Conservation (phyloP, 345 rosid species). For the Citrus cavaleriei region DNA sequence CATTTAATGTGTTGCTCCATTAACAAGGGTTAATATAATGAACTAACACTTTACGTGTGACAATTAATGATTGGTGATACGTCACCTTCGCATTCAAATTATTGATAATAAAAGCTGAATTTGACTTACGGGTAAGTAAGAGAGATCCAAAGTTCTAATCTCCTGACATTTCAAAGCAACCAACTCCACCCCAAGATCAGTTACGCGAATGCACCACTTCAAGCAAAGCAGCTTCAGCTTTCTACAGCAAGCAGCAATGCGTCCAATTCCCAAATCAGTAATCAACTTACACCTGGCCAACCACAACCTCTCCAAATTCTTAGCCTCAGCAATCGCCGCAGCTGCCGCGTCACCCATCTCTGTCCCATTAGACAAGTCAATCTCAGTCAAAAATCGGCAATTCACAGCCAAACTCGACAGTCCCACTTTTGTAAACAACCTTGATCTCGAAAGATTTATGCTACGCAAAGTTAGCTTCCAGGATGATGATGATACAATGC, state of each 20-base stretch:
- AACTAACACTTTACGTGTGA: neutral
- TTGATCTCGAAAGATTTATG: constrained; percentile 35
- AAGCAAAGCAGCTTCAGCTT: constrained; percentile 38
- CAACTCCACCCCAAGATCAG: constrained; percentile 46
- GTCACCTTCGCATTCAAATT: too few species aligned
- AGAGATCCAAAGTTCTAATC: constrained; percentile 40
- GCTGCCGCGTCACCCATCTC: constrained; percentile 43
- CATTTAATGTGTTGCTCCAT: too few species aligned
- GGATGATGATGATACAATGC: constrained; percentile 24
- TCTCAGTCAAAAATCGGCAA: constrained; percentile 29
- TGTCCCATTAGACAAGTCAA: constrained; percentile 36
- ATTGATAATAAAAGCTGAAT: neutral
- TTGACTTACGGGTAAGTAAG: constrained; percentile 38
- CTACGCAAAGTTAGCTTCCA: constrained; percentile 26
- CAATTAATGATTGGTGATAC: neutral
- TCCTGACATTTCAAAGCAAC: constrained; percentile 44
- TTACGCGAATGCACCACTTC: constrained; percentile 48
- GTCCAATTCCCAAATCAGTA: constrained; percentile 52
- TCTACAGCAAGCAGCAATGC: constrained; percentile 45
- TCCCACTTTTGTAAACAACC: constrained; percentile 37
- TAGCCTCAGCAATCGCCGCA: constrained; percentile 38
- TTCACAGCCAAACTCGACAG: constrained; percentile 24
- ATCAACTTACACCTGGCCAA: constrained; percentile 42
- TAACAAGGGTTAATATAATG: neutral
- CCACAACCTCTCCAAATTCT: constrained; percentile 32